Conservation (phyloP, 192 early-diverging fungal species). For the Allomyces macrogynus region DNA sequence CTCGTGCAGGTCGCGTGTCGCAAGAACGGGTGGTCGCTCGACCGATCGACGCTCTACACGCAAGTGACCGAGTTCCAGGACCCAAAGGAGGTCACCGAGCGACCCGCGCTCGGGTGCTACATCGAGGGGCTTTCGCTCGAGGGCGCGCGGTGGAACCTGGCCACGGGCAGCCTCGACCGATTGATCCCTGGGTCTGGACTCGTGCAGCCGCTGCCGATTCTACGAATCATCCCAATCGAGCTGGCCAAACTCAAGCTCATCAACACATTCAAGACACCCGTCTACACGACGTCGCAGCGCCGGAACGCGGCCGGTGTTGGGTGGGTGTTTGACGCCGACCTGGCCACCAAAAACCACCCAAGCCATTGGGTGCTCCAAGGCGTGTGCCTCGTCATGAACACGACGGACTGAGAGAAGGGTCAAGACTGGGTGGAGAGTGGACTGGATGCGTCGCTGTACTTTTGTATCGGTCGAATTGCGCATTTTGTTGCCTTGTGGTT, state of each 20-base stretch:
- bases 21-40: conserved; percentile 48
- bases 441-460: too few species aligned
- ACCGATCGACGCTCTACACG: conserved; percentile 44
- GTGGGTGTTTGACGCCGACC: conserved; percentile 45
- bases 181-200: conserved; percentile 28
- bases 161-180: conserved; percentile 19
- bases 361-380: conserved; percentile 43
- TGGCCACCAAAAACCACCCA: conserved; percentile 28
- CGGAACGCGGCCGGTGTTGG: conserved; percentile 37
- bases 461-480: too few species aligned
- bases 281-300: conserved; percentile 38
- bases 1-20: conserved; percentile 70
- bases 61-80: conserved; percentile 11
- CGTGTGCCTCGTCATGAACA: conserved; percentile 30
- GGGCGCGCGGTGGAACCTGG: conserved; percentile 36
- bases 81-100: conserved; percentile 28
- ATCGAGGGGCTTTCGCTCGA: conserved; percentile 36
- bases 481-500: too few species aligned
- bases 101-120: conserved; percentile 33
- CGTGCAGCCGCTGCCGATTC: conserved; percentile 31
- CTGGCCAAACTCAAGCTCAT: conserved; percentile 29
- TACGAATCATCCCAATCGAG: conserved; percentile 42
- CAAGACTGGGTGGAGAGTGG: too few species aligned
- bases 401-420: background rate
- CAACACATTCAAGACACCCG: conserved; percentile 41